Conservation (phyloP, 352 stramenopile genomes). For the Blastocystis sp. region DNA sequence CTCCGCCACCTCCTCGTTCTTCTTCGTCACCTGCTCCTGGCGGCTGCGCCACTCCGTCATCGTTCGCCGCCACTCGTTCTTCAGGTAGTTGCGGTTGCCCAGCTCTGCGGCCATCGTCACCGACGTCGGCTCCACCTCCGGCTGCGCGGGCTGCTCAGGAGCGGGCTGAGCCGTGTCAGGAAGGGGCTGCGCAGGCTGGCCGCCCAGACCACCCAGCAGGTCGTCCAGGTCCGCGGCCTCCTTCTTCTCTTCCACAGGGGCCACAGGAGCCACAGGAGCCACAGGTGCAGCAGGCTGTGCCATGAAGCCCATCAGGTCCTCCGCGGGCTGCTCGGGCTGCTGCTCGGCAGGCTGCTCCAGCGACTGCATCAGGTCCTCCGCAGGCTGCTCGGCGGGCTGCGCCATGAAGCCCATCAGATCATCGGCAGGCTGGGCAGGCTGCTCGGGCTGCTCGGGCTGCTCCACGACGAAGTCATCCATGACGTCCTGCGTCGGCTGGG, state of each 20-base stretch:
- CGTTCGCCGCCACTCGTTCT: conserved; percentile 17
- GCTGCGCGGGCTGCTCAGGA: neutral
- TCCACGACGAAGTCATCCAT: neutral
- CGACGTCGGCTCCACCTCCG: conserved; percentile 42
- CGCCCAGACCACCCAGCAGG: neutral
- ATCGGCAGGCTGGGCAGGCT: neutral
- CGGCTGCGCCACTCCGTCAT: conserved; percentile 48
- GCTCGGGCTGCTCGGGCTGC: neutral
- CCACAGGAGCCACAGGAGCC: neutral
- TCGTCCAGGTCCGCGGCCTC: neutral
- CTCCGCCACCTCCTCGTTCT: conserved; percentile 46
- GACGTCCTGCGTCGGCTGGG: neutral
- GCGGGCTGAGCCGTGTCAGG: neutral
- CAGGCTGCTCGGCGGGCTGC: neutral
- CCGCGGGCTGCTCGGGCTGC: neutral
- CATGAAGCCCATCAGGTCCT: neutral
- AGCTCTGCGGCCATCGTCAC: conserved; percentile 65
- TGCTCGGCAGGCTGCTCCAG: neutral
- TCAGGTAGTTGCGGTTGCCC: conserved; percentile 44
- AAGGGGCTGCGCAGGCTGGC: neutral
- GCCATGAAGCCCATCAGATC: neutral
- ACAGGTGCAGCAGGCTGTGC: neutral
- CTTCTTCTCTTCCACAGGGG: neutral
- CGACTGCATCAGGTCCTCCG: neutral
- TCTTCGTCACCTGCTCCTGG: conserved; percentile 40